Evolutionary conservation across 345 rosid species (phyloP).

Genomic region (Citrus mangshanensis): DNA sequence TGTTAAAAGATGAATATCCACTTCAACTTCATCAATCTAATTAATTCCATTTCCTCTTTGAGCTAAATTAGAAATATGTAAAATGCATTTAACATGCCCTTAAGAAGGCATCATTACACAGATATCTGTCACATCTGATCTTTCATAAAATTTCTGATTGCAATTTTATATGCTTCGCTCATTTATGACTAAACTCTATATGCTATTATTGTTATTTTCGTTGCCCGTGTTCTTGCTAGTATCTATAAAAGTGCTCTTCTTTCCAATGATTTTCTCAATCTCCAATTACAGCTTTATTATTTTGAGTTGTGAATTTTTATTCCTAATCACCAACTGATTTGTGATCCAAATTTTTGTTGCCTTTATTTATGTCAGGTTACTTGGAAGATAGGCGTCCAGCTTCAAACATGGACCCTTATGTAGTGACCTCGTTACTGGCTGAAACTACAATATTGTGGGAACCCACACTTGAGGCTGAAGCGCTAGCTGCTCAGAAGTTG

Average conservation of each 20-base stretch:
- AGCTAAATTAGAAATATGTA: neutral
- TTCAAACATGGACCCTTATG: slow-evolving; percentile 92
- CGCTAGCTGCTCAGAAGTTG: slow-evolving; percentile 83
- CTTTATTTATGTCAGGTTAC: slow-evolving; percentile 49
- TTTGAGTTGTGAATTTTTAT: neutral
- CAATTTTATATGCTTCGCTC: neutral
- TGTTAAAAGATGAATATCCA: neutral
- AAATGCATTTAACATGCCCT: neutral
- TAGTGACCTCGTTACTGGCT: slow-evolving; percentile 67
- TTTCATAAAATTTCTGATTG: neutral
- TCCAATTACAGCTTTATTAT: neutral
- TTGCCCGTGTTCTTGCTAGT: neutral
- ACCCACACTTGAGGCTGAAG: slow-evolving; percentile 83
- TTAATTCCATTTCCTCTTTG: neutral
- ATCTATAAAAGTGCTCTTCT: neutral
- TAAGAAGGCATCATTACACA: neutral
- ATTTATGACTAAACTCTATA: neutral
- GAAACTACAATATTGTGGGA: slow-evolving; percentile 76
- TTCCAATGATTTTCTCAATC: neutral
- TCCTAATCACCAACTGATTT: neutral
- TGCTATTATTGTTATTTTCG: neutral
- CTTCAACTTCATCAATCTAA: neutral
- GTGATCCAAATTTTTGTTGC: slow-evolving; percentile 14
- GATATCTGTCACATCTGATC: neutral
- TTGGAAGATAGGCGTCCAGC: slow-evolving; percentile 91